Evolutionary conservation across 2,329 filamentous ascomycete species (phyloP).

Genomic region (Penicillium frequentans): DNA sequence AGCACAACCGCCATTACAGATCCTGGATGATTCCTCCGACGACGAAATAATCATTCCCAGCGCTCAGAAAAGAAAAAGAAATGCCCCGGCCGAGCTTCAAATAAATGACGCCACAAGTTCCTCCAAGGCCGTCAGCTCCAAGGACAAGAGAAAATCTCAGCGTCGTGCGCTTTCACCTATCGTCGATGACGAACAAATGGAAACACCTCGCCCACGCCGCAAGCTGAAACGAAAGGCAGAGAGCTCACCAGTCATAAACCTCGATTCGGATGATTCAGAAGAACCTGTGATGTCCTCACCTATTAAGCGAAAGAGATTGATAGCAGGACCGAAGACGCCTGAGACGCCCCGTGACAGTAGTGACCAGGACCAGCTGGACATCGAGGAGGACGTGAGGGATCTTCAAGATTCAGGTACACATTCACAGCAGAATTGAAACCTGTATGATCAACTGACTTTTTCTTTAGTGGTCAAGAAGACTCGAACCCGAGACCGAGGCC

Average conservation of each 20-base stretch:
- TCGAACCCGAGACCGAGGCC: constrained; percentile 45
- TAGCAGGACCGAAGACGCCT: constrained; percentile 14
- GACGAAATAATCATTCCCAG: constrained; percentile 11
- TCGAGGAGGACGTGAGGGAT: constrained; percentile 47
- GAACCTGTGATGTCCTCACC: constrained; percentile 6
- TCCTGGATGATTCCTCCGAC: constrained; percentile 9
- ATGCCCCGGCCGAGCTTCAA: neutral
- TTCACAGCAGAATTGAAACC: neutral
- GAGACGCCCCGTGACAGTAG: constrained; percentile 24
- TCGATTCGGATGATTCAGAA: constrained; percentile 21
- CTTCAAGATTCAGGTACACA: constrained; percentile 45
- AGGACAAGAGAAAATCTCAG: neutral
- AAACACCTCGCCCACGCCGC: constrained; percentile 22
- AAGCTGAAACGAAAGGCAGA: constrained; percentile 31
- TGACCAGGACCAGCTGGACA: constrained; percentile 40
- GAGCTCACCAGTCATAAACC: constrained; percentile 25
- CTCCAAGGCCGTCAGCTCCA: neutral
- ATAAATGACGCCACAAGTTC: neutral
- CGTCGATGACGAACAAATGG: constrained; percentile 1
- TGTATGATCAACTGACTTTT: neutral
- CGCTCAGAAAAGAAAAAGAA: constrained; percentile 10
- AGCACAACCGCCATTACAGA: neutral
- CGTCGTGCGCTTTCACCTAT: neutral
- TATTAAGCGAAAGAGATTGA: constrained; percentile 24
- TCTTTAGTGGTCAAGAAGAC: constrained; percentile 35